Evolutionary conservation across 495 filamentous ascomycete species (phyloP).

Genomic region (Tuber umbilicatum): DNA sequence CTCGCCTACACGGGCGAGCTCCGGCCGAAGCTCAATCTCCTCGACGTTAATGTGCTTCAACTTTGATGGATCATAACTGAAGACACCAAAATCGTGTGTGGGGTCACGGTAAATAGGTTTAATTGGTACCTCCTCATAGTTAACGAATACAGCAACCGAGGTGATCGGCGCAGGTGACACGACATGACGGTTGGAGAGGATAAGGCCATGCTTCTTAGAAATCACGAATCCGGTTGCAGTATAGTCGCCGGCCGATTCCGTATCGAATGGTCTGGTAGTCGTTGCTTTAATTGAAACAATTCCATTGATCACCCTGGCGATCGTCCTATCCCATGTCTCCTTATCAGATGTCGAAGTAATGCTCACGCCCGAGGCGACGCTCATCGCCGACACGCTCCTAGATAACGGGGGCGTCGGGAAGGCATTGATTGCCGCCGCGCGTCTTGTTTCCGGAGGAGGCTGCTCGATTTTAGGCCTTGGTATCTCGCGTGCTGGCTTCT

Average conservation of each 20-base stretch:
- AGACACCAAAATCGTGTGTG: conserved; percentile 42
- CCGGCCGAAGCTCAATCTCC: conserved; percentile 41
- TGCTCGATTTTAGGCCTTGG: conserved; percentile 25
- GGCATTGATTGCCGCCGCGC: conserved; percentile 10
- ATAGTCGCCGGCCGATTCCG: conserved; percentile 41
- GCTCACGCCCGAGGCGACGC: conserved; percentile 31
- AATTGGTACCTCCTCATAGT: conserved; percentile 42
- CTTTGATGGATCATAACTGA: conserved; percentile 40
- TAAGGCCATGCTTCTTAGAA: conserved; percentile 41
- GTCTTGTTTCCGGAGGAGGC: conserved; percentile 23
- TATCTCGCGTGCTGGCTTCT: conserved; percentile 16
- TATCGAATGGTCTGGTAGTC: conserved; percentile 42
- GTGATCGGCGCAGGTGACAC: conserved; percentile 42
- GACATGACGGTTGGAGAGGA: conserved; percentile 41
- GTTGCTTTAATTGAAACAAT: conserved; percentile 43
- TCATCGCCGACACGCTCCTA: conserved; percentile 36
- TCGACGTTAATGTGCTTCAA: conserved; percentile 41
- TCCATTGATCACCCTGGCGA: conserved; percentile 41
- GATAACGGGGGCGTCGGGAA: conserved; percentile 28
- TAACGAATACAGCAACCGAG: conserved; percentile 42
- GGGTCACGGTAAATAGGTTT: conserved; percentile 42
- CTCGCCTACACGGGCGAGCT: conserved; percentile 40
- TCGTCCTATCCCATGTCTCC: conserved; percentile 42
- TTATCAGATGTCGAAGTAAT: conserved; percentile 35
- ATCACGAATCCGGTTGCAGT: conserved; percentile 42